Evolutionary conservation across 177 flowering plant species (phyloP).

Genomic region (Vitis hybrid): DNA sequence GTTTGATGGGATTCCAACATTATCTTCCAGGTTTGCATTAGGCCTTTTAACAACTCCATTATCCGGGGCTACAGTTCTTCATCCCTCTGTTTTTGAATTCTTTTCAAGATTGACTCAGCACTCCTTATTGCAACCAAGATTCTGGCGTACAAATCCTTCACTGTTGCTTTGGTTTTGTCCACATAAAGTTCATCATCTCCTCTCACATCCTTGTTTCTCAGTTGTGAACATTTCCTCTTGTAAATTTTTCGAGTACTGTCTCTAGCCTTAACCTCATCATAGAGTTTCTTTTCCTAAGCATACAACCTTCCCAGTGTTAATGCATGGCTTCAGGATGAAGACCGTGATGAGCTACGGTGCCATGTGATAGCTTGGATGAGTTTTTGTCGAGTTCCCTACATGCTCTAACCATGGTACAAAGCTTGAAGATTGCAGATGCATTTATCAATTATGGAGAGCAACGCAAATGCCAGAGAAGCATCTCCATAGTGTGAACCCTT

Average conservation of each 20-base stretch:
- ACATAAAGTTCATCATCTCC: slow-evolving; percentile 54
- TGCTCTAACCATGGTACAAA: neutral
- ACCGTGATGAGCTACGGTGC: slow-evolving; percentile 68
- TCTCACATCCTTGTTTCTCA: slow-evolving; percentile 60
- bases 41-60: slow-evolving; percentile 78
- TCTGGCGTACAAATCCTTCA: slow-evolving; percentile 79
- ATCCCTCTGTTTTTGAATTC: slow-evolving; percentile 75
- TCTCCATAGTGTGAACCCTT: no score
- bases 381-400: slow-evolving; percentile 83
- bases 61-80: slow-evolving; percentile 92
- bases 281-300: slow-evolving; percentile 98
- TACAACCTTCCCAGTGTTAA: slow-evolving; percentile 76
- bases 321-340: slow-evolving; percentile 80
- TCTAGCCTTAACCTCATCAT: slow-evolving; percentile 94
- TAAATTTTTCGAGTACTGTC: slow-evolving; percentile 64
- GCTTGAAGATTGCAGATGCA: no score
- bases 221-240: slow-evolving; percentile 64
- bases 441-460: no score
- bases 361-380: slow-evolving; percentile 72
- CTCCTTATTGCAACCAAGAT: slow-evolving; percentile 79
- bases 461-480: no score
- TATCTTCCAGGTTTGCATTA: slow-evolving; percentile 62
- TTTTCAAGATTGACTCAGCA: slow-evolving; percentile 79
- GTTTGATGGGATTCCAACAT: slow-evolving; percentile 88
- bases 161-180: slow-evolving; percentile 80